These are phyloP conservation scores for Excoecaria cochinchinensis DNA, from an alignment of 345 rosid genomes.

Conservation along the genomic window DNA sequence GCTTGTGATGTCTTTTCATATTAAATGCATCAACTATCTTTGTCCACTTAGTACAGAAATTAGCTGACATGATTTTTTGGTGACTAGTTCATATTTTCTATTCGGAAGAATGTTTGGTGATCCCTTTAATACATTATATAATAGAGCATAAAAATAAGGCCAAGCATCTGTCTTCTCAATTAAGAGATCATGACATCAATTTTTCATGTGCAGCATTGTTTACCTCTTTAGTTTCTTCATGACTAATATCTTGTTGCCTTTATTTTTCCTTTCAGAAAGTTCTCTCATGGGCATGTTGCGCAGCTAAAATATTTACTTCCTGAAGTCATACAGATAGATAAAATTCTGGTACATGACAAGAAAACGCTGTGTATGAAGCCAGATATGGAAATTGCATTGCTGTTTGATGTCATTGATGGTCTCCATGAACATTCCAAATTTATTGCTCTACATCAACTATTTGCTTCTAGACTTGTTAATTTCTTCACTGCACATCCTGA, in stretches of 20 bases:
- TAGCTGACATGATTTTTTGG: no score
- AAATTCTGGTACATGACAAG: conserved; percentile 45
- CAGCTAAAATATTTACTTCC: conserved; percentile 50
- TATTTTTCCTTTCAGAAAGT: conserved; percentile 30
- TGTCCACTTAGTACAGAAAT: no score
- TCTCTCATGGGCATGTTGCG: conserved; percentile 40
- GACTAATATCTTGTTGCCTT: not conserved
- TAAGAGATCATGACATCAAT: not conserved
- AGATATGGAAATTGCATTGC: conserved; percentile 40
- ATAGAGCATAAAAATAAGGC: not conserved
- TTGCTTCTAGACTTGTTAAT: conserved; percentile 38
- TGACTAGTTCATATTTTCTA: no score
- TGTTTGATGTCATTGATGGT: conserved; percentile 35
- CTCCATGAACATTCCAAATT: conserved; percentile 37
- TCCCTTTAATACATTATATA: not conserved
- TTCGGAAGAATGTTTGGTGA: no score
- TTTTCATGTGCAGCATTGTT: not conserved
- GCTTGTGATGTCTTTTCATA: no score
- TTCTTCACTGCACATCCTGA: conserved; percentile 35
- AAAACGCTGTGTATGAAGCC: conserved; percentile 45
- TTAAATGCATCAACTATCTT: no score
- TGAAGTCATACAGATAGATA: conserved; percentile 42
- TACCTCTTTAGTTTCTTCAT: not conserved
- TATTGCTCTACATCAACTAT: conserved; percentile 35
- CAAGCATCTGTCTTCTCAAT: not conserved